phyloP scores from a whole-genome alignment of 306 rosid genomes.

The Cyamopsis tetragonoloba region DNA sequence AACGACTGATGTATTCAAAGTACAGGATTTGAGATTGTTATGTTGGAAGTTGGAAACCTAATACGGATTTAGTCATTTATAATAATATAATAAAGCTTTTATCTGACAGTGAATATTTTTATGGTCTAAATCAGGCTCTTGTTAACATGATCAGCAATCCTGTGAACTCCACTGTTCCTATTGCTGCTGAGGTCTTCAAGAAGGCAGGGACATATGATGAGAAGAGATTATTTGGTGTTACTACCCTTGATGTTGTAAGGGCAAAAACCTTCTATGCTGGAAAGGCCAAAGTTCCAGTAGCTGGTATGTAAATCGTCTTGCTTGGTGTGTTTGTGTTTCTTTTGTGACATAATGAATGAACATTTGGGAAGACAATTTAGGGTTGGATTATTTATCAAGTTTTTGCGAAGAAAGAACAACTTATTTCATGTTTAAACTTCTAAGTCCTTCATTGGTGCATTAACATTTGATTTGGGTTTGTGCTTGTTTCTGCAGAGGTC shows the following conservation, averaged over 20 bases:
- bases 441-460: not conserved
- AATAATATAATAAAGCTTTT: not conserved
- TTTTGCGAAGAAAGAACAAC: not conserved
- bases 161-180: constrained; percentile 94
- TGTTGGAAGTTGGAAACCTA: not conserved
- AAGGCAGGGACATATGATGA: constrained; percentile 83
- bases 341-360: not conserved
- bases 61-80: not conserved
- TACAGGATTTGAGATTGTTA: not conserved
- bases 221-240: constrained; percentile 88
- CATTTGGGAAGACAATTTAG: not conserved
- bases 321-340: not conserved
- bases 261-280: constrained; percentile 98
- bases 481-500: constrained; percentile 63
- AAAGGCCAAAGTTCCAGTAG: constrained; percentile 80
- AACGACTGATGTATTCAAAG: not conserved
- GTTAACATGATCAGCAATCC: constrained; percentile 97
- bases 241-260: constrained; percentile 96
- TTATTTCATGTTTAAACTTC: too few species aligned
- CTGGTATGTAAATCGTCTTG: constrained; percentile 48
- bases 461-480: constrained; percentile 3
- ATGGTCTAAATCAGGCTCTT: constrained; percentile 56
- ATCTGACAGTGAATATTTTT: constrained; percentile 6
- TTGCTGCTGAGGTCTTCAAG: constrained; percentile 97
- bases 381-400: not conserved